phyloP scores from a whole-genome alignment of 2,329 filamentous ascomycete genomes.

The Pestalotiopsis sp. region DNA sequence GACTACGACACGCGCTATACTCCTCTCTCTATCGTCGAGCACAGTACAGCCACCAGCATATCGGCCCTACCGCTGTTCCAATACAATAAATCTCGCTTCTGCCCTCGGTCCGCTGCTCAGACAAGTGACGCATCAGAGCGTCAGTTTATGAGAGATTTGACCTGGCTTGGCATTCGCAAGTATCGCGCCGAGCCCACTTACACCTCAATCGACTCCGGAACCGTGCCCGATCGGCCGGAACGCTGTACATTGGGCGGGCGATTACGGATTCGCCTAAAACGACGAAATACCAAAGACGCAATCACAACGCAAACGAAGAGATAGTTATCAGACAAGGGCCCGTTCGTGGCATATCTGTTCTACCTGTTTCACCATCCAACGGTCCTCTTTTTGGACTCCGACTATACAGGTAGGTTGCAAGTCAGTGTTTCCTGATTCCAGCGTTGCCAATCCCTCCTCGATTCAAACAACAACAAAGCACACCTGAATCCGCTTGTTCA shows the following conservation, averaged over 20 bases:
- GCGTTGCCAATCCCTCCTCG: neutral
- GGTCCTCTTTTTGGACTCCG: too few species aligned
- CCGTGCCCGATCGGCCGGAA: conserved; percentile 4
- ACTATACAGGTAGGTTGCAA: neutral
- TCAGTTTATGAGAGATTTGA: neutral
- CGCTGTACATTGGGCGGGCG: neutral
- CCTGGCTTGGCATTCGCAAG: neutral
- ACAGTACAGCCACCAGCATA: neutral
- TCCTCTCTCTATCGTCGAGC: neutral
- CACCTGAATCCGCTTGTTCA: neutral
- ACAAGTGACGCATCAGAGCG: neutral
- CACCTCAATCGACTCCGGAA: neutral
- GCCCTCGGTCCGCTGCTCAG: neutral
- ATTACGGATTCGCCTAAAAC: neutral
- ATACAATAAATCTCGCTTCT: neutral
- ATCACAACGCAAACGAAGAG: neutral
- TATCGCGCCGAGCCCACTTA: neutral
- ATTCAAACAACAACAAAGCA: neutral
- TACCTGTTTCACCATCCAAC: too few species aligned
- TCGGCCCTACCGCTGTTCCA: neutral
- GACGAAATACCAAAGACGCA: neutral
- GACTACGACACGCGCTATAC: neutral
- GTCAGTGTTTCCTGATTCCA: neutral
- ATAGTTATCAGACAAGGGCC: neutral
- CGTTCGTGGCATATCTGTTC: too few species aligned